These are phyloP conservation scores for Penicillium psychrosexuale DNA, from an alignment of 2,329 filamentous ascomycete genomes.

Conservation along the genomic window DNA sequence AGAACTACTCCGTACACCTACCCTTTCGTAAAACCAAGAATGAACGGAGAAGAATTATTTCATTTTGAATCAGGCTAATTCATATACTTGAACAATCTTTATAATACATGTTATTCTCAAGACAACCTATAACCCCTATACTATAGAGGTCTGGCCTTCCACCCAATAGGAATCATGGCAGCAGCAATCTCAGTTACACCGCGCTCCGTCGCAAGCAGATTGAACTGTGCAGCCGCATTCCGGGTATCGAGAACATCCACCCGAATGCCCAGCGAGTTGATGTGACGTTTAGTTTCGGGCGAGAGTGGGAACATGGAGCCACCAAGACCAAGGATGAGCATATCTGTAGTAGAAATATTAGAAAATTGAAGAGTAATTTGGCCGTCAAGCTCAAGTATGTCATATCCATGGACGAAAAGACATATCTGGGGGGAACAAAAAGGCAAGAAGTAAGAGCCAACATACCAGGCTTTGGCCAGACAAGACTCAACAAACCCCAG, in stretches of 20 bases:
- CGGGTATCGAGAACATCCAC: slow-evolving; percentile 88
- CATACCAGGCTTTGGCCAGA: slow-evolving; percentile 87
- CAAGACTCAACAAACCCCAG: slow-evolving; percentile 71
- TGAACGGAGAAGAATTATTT: slow-evolving; percentile 3
- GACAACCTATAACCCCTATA: not conserved
- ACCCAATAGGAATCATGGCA: slow-evolving; percentile 81
- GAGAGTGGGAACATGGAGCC: slow-evolving; percentile 71
- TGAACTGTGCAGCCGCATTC: slow-evolving; percentile 93
- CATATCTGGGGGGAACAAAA: not conserved
- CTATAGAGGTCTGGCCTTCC: slow-evolving; percentile 52
- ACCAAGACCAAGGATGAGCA: slow-evolving; percentile 86
- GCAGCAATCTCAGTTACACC: slow-evolving; percentile 82
- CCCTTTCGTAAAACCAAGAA: not conserved
- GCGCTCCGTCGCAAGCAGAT: slow-evolving; percentile 88
- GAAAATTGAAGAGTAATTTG: not conserved
- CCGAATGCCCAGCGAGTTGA: slow-evolving; percentile 76
- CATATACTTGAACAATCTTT: not conserved
- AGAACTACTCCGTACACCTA: not conserved
- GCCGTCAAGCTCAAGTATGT: not conserved
- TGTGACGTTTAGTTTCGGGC: slow-evolving; percentile 66
- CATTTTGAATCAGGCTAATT: not conserved
- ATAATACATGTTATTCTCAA: not conserved
- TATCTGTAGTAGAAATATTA: slow-evolving; percentile 53
- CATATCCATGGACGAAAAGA: not conserved
- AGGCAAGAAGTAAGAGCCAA: slow-evolving; percentile 17